These are phyloP conservation scores for Saccharomyces hybrid DNA, from an alignment of 1,139 yeast species.

Conservation along the genomic window DNA sequence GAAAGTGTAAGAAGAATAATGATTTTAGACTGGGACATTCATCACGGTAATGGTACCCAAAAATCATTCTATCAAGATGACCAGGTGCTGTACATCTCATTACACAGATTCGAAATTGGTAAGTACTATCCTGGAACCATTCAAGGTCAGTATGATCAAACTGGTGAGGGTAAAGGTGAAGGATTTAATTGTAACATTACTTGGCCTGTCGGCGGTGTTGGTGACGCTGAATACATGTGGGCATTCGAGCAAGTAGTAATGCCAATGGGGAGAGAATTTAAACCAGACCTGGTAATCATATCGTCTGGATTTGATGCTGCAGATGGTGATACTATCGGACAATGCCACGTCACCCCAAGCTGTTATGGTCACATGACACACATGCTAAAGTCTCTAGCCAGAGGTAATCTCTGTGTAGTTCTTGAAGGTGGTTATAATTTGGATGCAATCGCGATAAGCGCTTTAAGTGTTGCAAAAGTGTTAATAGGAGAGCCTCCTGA, in stretches of 20 bases:
- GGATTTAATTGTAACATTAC: constrained; percentile 89
- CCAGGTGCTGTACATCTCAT: constrained; percentile 78
- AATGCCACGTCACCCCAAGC: constrained; percentile 90
- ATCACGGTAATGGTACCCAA: constrained; percentile 98
- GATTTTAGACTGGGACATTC: constrained; percentile 95
- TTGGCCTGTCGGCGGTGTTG: constrained; percentile 87
- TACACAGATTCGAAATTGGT: constrained; percentile 90
- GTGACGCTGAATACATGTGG: constrained; percentile 91
- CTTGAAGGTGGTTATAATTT: constrained; percentile 96
- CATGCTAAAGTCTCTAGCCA: constrained; percentile 76
- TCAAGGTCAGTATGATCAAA: constrained; percentile 68
- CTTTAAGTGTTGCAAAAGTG: constrained; percentile 86
- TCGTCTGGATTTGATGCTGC: constrained; percentile 99
- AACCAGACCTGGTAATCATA: constrained; percentile 87
- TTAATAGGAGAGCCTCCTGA: constrained; percentile 95
- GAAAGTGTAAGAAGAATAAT: constrained; percentile 80
- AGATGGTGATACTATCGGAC: constrained; percentile 97
- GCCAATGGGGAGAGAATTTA: constrained; percentile 84
- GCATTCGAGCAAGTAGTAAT: constrained; percentile 84
- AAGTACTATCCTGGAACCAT: constrained; percentile 91
- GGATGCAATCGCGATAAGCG: constrained; percentile 84
- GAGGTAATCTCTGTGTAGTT: constrained; percentile 81
- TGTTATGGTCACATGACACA: constrained; percentile 98
- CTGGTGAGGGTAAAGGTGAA: constrained; percentile 79
- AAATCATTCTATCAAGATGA: constrained; percentile 85